phyloP scores from a whole-genome alignment of 1,139 yeast genomes.

The Wickerhamomyces sp. region DNA sequence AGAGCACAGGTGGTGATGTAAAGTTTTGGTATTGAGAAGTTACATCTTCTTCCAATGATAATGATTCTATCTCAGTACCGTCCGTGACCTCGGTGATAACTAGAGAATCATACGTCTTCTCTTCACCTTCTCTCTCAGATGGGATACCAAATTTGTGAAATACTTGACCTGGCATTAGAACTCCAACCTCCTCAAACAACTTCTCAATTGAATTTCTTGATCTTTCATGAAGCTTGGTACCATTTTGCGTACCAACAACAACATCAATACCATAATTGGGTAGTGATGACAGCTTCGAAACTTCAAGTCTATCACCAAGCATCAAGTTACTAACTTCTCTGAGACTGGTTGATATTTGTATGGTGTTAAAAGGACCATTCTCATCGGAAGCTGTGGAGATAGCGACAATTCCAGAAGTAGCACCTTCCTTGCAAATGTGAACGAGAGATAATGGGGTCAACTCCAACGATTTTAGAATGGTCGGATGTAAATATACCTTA shows the following conservation, averaged over 20 bases:
- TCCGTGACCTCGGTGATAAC: slow-evolving; percentile 28
- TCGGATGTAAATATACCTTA: slow-evolving; percentile 46
- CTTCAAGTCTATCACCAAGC: slow-evolving; percentile 65
- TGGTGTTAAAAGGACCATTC: slow-evolving; percentile 44
- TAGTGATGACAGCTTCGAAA: slow-evolving; percentile 41
- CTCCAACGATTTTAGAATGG: slow-evolving; percentile 49
- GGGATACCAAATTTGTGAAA: slow-evolving; percentile 21
- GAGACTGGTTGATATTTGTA: slow-evolving; percentile 44
- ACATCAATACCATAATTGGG: slow-evolving; percentile 44
- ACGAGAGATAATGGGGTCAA: slow-evolving; percentile 52
- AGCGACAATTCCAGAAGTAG: slow-evolving; percentile 41
- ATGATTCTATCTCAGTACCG: slow-evolving; percentile 30
- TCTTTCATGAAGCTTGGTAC: slow-evolving; percentile 17
- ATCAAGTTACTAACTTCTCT: slow-evolving; percentile 53
- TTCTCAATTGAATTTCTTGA: slow-evolving; percentile 29
- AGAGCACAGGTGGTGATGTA: slow-evolving; percentile 45
- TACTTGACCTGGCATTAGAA: slow-evolving; percentile 52
- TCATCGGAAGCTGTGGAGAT: slow-evolving; percentile 36
- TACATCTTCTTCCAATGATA: slow-evolving; percentile 18
- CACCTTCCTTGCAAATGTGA: slow-evolving; percentile 42
- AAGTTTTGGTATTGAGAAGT: slow-evolving; percentile 21
- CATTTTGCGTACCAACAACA: slow-evolving; percentile 27
- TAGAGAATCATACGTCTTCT: slow-evolving; percentile 21
- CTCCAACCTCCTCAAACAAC: slow-evolving; percentile 43
- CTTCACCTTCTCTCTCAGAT: slow-evolving; percentile 16